Evolutionary conservation across 1,139 yeast genomes (phyloP).

Genomic region (Kurtzmaniella natalensis): DNA sequence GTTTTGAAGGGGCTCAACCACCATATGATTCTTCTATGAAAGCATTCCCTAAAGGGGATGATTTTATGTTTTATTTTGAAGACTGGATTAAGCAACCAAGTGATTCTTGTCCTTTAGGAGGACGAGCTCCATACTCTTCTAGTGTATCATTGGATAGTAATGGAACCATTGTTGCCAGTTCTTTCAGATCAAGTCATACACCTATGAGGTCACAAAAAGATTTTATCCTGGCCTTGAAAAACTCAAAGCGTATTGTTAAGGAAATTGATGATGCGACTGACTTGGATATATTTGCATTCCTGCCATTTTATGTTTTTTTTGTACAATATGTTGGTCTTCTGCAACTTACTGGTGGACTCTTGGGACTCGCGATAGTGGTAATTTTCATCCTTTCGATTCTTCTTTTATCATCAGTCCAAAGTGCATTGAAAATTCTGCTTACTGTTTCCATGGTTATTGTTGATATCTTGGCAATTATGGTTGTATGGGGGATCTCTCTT

Average conservation of each 20-base stretch:
- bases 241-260: constrained; percentile 64
- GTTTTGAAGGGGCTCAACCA: constrained; percentile 54
- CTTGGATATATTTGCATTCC: constrained; percentile 75
- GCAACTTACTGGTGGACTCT: constrained; percentile 49
- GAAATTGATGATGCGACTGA: constrained; percentile 38
- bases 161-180: constrained; percentile 48
- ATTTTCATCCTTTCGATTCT: constrained; percentile 53
- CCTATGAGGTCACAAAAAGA: constrained; percentile 82
- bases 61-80: constrained; percentile 67
- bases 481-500: constrained; percentile 67
- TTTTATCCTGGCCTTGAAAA: constrained; percentile 74
- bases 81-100: constrained; percentile 85
- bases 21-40: constrained; percentile 72
- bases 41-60: constrained; percentile 76
- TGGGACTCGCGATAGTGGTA: constrained; percentile 51
- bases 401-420: constrained; percentile 62
- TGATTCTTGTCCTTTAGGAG: constrained; percentile 93
- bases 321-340: constrained; percentile 77
- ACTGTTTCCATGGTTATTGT: constrained; percentile 64
- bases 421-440: constrained; percentile 51
- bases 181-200: constrained; percentile 74
- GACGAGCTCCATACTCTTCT: constrained; percentile 82
- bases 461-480: constrained; percentile 78
- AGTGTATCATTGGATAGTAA: constrained; percentile 46
- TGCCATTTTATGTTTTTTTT: constrained; percentile 88